Conservation (phyloP, 768 basidiomycete species). For the Tricholoma flavovirens region DNA sequence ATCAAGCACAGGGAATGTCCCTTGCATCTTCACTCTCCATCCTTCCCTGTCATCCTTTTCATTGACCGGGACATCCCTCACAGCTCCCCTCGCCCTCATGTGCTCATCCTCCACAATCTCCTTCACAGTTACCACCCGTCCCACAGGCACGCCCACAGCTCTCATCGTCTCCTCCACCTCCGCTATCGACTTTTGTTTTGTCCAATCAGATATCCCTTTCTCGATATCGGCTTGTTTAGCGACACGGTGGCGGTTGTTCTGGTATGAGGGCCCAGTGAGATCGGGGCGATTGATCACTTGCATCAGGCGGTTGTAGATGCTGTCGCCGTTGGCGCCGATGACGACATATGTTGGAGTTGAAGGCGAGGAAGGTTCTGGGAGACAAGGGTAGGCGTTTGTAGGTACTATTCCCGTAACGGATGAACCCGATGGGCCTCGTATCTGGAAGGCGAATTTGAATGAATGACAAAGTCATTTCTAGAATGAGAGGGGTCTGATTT, state of each 20-base stretch:
- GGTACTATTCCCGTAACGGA: conserved; percentile 74
- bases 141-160: conserved; percentile 54
- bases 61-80: conserved; percentile 55
- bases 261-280: conserved; percentile 49
- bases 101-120: conserved; percentile 61
- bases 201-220: conserved; percentile 57
- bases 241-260: conserved; percentile 58
- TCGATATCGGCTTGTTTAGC: conserved; percentile 61
- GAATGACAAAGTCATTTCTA: neutral
- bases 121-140: conserved; percentile 55
- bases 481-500: neutral
- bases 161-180: conserved; percentile 49
- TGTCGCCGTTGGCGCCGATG: conserved; percentile 69
- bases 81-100: conserved; percentile 44
- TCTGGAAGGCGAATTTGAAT: conserved; percentile 32
- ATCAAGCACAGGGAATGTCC: conserved; percentile 57
- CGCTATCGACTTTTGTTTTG: conserved; percentile 39
- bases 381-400: conserved; percentile 69
- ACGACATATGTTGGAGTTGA: conserved; percentile 50
- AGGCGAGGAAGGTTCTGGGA: conserved; percentile 38
- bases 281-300: conserved; percentile 50
- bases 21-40: conserved; percentile 66
- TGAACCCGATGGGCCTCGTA: conserved; percentile 68
- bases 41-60: conserved; percentile 28
- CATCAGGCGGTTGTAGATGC: conserved; percentile 67